Evolutionary conservation across 495 filamentous ascomycete species (phyloP).

Genomic region (Lasiosphaeris hirsuta): DNA sequence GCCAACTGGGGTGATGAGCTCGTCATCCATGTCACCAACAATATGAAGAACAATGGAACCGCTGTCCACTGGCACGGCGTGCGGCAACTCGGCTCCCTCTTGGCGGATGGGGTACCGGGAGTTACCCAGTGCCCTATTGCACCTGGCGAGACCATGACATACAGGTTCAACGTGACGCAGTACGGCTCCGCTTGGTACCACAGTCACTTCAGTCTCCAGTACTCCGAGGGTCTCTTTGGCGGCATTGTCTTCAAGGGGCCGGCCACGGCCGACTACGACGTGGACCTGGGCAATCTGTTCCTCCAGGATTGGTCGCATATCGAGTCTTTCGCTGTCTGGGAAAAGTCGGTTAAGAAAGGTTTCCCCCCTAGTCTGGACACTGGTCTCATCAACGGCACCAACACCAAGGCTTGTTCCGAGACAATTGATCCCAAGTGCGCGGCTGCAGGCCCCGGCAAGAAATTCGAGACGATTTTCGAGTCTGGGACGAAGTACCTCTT

Average conservation of each 20-base stretch:
- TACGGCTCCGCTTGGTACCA: constrained; percentile 60
- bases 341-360: constrained; percentile 26
- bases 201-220: constrained; percentile 53
- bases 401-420: constrained; percentile 33
- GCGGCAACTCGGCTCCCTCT: constrained; percentile 32
- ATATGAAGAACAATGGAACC: constrained; percentile 33
- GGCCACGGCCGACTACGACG: constrained; percentile 42
- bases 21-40: constrained; percentile 50
- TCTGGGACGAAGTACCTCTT: constrained; percentile 45
- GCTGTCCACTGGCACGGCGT: constrained; percentile 39
- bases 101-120: constrained; percentile 44
- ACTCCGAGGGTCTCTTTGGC: constrained; percentile 45
- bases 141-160: constrained; percentile 45
- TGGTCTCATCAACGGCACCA: constrained; percentile 36
- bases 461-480: constrained; percentile 36
- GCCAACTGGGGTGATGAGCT: constrained; percentile 51
- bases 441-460: constrained; percentile 23
- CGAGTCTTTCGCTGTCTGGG: constrained; percentile 21
- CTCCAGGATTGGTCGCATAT: constrained; percentile 32
- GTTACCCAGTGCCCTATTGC: constrained; percentile 51
- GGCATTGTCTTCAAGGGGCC: constrained; percentile 41
- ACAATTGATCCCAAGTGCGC: constrained; percentile 23
- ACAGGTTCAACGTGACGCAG: constrained; percentile 48
- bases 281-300: constrained; percentile 27
- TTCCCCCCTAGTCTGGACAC: constrained; percentile 32